Evolutionary conservation across 139 green algal genomes (phyloP).

Genomic region (Auxenochlorella pyrenoidosa): DNA sequence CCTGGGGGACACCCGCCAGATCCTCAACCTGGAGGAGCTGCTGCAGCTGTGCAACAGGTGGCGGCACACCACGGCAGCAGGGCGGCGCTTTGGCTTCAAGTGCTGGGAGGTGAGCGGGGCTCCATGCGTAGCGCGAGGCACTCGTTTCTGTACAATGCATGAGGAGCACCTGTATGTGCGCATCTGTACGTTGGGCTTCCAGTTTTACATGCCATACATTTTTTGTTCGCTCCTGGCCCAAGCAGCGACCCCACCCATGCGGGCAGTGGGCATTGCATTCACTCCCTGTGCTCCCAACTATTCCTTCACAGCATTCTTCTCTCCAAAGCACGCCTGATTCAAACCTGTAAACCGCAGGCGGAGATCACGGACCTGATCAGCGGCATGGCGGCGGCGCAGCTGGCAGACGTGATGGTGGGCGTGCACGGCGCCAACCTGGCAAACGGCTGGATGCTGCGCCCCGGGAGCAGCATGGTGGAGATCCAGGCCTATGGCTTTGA

Average conservation of each 20-base stretch:
- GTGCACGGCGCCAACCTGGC: slow-evolving; percentile 29
- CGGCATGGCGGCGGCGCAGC: slow-evolving; percentile 20
- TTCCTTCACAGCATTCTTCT: too few relatives aligned
- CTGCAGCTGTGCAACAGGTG: slow-evolving; percentile 7
- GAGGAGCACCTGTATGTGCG: too few relatives aligned
- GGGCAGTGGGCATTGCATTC: too few relatives aligned
- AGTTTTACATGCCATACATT: too few relatives aligned
- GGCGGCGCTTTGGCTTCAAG: background rate
- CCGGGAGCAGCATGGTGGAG: slow-evolving; percentile 17
- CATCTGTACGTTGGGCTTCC: too few relatives aligned
- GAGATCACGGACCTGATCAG: slow-evolving; percentile 3
- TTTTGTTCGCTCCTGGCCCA: too few relatives aligned
- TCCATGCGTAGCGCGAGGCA: too few relatives aligned
- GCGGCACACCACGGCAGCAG: background rate
- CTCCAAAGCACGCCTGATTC: too few relatives aligned
- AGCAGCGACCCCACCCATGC: too few relatives aligned
- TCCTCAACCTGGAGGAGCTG: background rate
- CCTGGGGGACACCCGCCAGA: slow-evolving; percentile 8
- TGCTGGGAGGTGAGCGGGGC: slow-evolving; percentile 8
- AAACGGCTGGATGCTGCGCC: slow-evolving; percentile 26
- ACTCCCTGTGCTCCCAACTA: too few relatives aligned
- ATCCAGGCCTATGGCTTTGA: slow-evolving; percentile 26
- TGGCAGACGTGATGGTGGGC: slow-evolving; percentile 22
- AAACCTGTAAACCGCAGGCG: background rate
- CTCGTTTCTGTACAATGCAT: too few relatives aligned